Percentiles rank a stretch among this genome's conserved stretches.
Evolutionary conservation across 768 basidiomycete genomes (phyloP).

Genomic region (Kondoa subrosea): DNA sequence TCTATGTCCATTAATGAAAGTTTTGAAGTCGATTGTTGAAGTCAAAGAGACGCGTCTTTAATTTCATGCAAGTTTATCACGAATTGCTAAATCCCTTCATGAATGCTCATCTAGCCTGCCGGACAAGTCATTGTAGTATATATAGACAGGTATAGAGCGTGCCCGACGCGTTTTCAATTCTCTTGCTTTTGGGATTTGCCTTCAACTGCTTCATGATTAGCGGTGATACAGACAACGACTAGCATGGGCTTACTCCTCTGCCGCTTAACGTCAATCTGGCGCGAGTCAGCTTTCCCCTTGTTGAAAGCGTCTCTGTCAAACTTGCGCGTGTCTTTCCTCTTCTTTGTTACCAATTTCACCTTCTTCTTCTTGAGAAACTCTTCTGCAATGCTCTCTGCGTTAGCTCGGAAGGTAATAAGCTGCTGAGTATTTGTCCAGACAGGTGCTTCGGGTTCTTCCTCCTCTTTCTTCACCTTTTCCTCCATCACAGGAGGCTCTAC

Average conservation of each 20-base stretch:
- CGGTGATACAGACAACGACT: too few relatives aligned
- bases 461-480: conserved; percentile 11
- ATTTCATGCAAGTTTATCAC: not conserved
- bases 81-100: too few relatives aligned
- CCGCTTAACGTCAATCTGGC: conserved; percentile 29
- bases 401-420: conserved; percentile 29
- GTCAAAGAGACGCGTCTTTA: not conserved
- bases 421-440: conserved; percentile 27
- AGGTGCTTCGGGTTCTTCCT: conserved; percentile 9
- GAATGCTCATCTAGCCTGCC: too few relatives aligned
- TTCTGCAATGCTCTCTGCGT: conserved; percentile 28
- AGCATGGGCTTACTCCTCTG: conserved; percentile 22
- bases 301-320: conserved; percentile 28
- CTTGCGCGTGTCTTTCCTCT: conserved; percentile 23
- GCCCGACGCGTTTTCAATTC: too few relatives aligned
- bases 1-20: not conserved
- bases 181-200: too few relatives aligned
- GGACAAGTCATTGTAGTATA: too few relatives aligned
- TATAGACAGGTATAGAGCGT: too few relatives aligned
- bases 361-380: conserved; percentile 25
- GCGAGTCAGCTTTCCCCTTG: conserved; percentile 31
- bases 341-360: conserved; percentile 25
- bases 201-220: too few relatives aligned
- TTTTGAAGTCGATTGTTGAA: not conserved
- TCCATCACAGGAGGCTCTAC: not conserved